Evolutionary conservation across 306 rosid genomes (phyloP).

Genomic region (Echinosophora koreensis): DNA sequence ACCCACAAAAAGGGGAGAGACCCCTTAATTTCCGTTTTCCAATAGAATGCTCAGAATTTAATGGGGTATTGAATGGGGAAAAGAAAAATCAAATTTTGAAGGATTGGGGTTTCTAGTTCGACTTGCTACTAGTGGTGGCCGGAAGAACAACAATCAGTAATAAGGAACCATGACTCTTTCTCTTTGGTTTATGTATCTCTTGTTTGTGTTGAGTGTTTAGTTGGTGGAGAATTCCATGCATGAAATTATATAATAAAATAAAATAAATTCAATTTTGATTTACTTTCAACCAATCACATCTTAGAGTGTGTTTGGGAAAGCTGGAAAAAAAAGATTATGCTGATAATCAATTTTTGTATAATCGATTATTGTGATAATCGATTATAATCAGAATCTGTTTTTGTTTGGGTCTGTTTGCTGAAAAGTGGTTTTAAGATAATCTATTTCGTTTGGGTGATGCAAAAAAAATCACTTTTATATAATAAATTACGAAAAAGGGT

Average conservation of each 20-base stretch:
- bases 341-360: too few species aligned
- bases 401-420: too few species aligned
- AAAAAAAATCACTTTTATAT: too few species aligned
- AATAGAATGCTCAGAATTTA: constrained; percentile 50
- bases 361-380: too few species aligned
- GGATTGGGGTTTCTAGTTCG: constrained; percentile 30
- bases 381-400: too few species aligned
- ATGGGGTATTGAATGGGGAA: constrained; percentile 27
- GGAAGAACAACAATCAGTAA: constrained; percentile 47
- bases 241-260: constrained; percentile 48
- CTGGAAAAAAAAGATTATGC: too few species aligned
- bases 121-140: constrained; percentile 41
- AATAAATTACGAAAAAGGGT: too few species aligned
- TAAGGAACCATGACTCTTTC: constrained; percentile 52
- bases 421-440: too few species aligned
- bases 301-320: too few species aligned
- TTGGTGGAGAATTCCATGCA: constrained; percentile 90
- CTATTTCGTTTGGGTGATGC: too few species aligned
- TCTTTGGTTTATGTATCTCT: constrained; percentile 26
- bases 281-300: too few species aligned
- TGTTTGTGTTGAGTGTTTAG: constrained; percentile 54
- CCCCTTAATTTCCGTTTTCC: constrained; percentile 58
- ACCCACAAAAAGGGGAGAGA: constrained; percentile 61
- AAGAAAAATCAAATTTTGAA: constrained; percentile 44
- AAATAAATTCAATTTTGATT: too few species aligned